A percentile compares a stretch with the other conserved stretches of the same genome.
Evolutionary conservation across 768 basidiomycete species (phyloP).

Genomic region (Lyophyllum shimeji): DNA sequence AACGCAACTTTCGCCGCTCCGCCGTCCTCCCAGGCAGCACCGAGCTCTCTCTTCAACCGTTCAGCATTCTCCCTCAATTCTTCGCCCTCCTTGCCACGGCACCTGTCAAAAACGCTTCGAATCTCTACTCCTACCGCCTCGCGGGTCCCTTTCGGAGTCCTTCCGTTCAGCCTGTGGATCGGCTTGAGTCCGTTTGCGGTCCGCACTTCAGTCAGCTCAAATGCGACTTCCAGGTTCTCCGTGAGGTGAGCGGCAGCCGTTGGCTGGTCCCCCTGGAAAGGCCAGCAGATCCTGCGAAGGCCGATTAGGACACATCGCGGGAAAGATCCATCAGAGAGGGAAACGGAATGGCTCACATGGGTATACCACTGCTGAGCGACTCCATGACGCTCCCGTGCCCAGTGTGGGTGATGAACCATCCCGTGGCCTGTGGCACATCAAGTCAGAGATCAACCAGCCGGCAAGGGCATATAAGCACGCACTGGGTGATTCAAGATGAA

Average conservation of each 20-base stretch:
- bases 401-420: constrained; percentile 22
- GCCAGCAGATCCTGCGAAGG: constrained; percentile 21
- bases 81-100: constrained; percentile 11
- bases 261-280: constrained; percentile 21
- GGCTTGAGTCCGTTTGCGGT: constrained; percentile 16
- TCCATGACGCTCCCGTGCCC: constrained; percentile 24
- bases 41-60: constrained; percentile 4
- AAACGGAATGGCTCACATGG: constrained; percentile 15
- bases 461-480: background rate
- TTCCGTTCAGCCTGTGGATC: constrained; percentile 5
- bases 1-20: constrained; percentile 8
- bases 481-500: constrained; percentile 21
- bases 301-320: background rate
- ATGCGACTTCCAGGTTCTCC: constrained; percentile 16
- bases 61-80: constrained; percentile 13
- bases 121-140: constrained; percentile 17
- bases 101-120: constrained; percentile 5
- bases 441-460: background rate
- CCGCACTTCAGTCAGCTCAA: constrained; percentile 21
- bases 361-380: constrained; percentile 18
- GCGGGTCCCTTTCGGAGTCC: constrained; percentile 11
- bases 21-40: constrained; percentile 9
- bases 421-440: constrained; percentile 16
- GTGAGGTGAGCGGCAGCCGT: constrained; percentile 14
- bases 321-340: background rate